phyloP scores from a whole-genome alignment of 805 yeast species.

The Wickerhamomyces canadensis region DNA sequence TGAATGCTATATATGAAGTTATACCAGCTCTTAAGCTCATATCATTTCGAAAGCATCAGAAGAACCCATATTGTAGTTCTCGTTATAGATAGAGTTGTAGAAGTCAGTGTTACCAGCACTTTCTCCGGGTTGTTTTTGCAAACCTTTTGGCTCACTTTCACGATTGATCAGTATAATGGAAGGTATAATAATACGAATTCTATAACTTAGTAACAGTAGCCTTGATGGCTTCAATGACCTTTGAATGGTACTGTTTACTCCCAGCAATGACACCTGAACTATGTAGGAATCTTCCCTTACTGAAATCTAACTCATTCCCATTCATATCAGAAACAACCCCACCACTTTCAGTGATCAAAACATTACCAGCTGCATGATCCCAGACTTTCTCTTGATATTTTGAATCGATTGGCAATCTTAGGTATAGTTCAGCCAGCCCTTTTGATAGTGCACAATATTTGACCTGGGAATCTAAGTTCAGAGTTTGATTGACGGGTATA shows the following conservation, averaged over 20 bases:
- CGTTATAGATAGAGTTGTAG: too few relatives aligned
- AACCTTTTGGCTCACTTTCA: too few relatives aligned
- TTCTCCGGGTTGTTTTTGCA: too few relatives aligned
- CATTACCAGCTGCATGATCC: constrained; percentile 98
- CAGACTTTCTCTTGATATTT: constrained; percentile 89
- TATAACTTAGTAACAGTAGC: constrained; percentile 7
- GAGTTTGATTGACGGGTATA: constrained; percentile 53
- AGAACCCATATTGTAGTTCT: too few relatives aligned
- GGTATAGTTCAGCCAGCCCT: constrained; percentile 89
- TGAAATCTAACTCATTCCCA: constrained; percentile 73
- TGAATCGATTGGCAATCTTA: constrained; percentile 76
- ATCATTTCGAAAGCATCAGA: too few relatives aligned
- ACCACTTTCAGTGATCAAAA: constrained; percentile 84
- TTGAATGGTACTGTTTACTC: constrained; percentile 24
- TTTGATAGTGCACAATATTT: constrained; percentile 88
- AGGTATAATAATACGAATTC: background rate
- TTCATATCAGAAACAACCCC: constrained; percentile 84
- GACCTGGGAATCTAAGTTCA: constrained; percentile 92
- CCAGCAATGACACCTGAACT: constrained; percentile 96
- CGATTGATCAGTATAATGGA: too few relatives aligned
- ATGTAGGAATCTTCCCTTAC: constrained; percentile 70
- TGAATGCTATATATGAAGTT: too few relatives aligned
- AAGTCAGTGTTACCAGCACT: too few relatives aligned
- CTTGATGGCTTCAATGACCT: constrained; percentile 26
- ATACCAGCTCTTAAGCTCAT: too few relatives aligned